Evolutionary conservation across 768 basidiomycete species (phyloP).

Genomic region (Udeniomyces megalosporus): DNA sequence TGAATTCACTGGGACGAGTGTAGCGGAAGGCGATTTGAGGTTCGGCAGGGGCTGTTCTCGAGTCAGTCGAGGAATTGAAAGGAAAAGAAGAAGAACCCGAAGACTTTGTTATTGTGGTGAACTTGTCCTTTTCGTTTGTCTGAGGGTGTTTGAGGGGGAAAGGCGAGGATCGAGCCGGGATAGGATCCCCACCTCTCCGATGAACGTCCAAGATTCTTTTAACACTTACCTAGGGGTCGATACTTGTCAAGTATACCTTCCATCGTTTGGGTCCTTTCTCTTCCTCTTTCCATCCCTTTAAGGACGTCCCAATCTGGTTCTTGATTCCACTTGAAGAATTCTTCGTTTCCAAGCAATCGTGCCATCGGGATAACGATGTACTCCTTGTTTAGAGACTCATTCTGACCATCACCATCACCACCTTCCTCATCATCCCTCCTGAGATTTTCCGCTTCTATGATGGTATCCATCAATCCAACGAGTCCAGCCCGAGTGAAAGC

Average conservation of each 20-base stretch:
- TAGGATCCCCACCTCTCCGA: too few species aligned
- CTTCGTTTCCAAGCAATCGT: slow-evolving; percentile 22
- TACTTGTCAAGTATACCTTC: too few species aligned
- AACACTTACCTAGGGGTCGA: too few species aligned
- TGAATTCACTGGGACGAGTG: slow-evolving; percentile 19
- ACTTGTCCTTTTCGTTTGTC: too few species aligned
- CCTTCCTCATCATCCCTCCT: slow-evolving; percentile 10
- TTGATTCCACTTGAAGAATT: slow-evolving; percentile 17
- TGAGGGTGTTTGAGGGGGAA: too few species aligned
- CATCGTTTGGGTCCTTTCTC: too few species aligned
- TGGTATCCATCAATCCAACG: slow-evolving; percentile 18
- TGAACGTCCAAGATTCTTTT: too few species aligned
- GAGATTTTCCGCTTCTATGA: background rate
- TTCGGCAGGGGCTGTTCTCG: slow-evolving; percentile 18
- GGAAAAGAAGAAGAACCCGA: too few species aligned
- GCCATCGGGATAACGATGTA: slow-evolving; percentile 25
- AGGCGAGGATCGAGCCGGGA: too few species aligned
- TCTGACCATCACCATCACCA: background rate
- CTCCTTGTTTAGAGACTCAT: too few species aligned
- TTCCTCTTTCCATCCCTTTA: too few species aligned
- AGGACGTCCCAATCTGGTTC: background rate
- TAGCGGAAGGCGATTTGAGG: slow-evolving; percentile 26
- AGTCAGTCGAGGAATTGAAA: background rate
- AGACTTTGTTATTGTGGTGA: too few species aligned
- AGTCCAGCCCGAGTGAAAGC: slow-evolving; percentile 24